Percentiles rank a stretch among this genome's conserved stretches.
Evolutionary conservation across 2,329 filamentous ascomycete genomes (phyloP).

Genomic region (Sporothrix inflata): DNA sequence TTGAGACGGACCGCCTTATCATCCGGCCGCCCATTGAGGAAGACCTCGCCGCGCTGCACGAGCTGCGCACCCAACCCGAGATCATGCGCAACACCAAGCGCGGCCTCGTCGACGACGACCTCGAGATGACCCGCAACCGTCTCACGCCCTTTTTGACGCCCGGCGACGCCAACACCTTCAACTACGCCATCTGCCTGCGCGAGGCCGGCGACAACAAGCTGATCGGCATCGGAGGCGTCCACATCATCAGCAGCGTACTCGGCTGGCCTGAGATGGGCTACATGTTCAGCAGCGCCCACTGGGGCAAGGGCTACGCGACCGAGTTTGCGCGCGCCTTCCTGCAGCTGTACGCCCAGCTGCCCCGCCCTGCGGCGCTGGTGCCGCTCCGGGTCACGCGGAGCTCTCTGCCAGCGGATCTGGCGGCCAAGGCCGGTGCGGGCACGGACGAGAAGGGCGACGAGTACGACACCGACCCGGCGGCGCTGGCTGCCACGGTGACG

Average conservation of each 20-base stretch:
- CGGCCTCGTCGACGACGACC: slow-evolving; percentile 48
- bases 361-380: slow-evolving; percentile 49
- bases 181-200: slow-evolving; percentile 56
- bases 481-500: background rate
- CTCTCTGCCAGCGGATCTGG: slow-evolving; percentile 39
- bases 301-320: slow-evolving; percentile 61
- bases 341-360: slow-evolving; percentile 53
- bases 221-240: slow-evolving; percentile 54
- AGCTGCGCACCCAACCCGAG: slow-evolving; percentile 60
- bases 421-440: slow-evolving; percentile 20
- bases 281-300: slow-evolving; percentile 55
- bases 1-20: slow-evolving; percentile 58
- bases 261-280: slow-evolving; percentile 65
- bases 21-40: slow-evolving; percentile 54
- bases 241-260: slow-evolving; percentile 41
- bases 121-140: slow-evolving; percentile 48
- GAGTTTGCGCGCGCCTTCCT: slow-evolving; percentile 58
- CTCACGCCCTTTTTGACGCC: slow-evolving; percentile 52
- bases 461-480: slow-evolving; percentile 32
- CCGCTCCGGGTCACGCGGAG: slow-evolving; percentile 44
- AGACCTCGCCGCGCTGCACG: slow-evolving; percentile 56
- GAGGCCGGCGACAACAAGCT: slow-evolving; percentile 46
- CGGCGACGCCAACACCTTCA: slow-evolving; percentile 56
- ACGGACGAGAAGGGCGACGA: background rate
- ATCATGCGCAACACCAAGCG: slow-evolving; percentile 63